These are phyloP conservation scores for Porphyridium purpureum DNA, from an alignment of 23 red algal species.

Conservation along the genomic window DNA sequence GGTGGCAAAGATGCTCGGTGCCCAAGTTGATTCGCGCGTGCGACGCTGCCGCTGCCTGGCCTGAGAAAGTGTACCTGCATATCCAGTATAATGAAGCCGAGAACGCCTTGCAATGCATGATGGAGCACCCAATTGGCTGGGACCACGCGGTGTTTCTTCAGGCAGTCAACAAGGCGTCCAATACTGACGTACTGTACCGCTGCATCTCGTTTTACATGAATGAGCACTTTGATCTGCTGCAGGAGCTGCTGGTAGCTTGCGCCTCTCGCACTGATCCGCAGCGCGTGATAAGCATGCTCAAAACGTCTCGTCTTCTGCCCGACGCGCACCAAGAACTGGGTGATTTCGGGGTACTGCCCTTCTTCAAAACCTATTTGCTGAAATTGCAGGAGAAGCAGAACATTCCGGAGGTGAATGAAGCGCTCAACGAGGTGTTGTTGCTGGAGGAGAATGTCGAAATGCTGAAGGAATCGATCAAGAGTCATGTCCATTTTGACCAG, in stretches of 20 bases:
- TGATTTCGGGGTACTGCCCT: conserved; percentile 55
- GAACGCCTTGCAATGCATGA: conserved; percentile 81
- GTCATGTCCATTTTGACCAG: conserved; percentile 88
- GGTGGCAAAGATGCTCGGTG: conserved; percentile 85
- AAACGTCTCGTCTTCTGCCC: no score
- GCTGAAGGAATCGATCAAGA: conserved; percentile 47
- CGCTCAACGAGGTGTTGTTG: conserved; percentile 82
- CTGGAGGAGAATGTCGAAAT: conserved; percentile 56
- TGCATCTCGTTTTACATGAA: conserved; percentile 89
- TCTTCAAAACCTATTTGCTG: conserved; percentile 73
- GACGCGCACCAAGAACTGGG: conserved; percentile 28
- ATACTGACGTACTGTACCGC: conserved; percentile 83
- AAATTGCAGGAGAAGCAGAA: conserved; percentile 72
- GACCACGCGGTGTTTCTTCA: conserved; percentile 42
- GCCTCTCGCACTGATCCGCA: conserved; percentile 49
- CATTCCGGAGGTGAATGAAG: conserved; percentile 88
- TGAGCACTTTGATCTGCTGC: conserved; percentile 73
- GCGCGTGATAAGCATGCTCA: conserved; percentile 60
- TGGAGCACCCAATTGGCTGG: conserved; percentile 81
- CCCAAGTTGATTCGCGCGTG: conserved; percentile 63
- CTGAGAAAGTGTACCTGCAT: conserved; percentile 73
- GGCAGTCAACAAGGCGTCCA: conserved; percentile 59
- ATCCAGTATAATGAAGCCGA: conserved; percentile 92
- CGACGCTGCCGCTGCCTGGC: conserved; percentile 68
- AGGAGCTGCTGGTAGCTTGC: conserved; percentile 71